A percentile compares a stretch with the other conserved stretches of the same genome.
Evolutionary conservation across 441 rosid genomes (phyloP).

Genomic region (Croton laevigatus): DNA sequence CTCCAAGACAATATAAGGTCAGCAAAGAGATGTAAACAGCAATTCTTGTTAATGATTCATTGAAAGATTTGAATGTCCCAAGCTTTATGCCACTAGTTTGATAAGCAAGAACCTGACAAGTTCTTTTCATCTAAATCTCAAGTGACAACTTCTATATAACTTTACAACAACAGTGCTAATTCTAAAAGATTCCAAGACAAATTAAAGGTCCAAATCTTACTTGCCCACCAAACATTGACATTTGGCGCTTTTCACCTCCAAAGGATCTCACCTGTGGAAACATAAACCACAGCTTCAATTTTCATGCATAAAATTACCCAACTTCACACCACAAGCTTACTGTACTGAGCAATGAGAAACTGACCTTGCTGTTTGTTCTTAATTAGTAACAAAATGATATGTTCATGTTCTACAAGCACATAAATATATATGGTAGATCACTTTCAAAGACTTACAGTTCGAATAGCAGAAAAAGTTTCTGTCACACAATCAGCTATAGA

Average conservation of each 20-base stretch:
- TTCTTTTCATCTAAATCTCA: conserved; percentile 16
- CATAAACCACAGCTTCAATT: conserved; percentile 18
- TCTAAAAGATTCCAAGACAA: conserved; percentile 4
- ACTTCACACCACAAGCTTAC: conserved; percentile 5
- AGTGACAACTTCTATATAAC: conserved; percentile 9
- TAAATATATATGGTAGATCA: neutral
- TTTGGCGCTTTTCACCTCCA: conserved; percentile 91
- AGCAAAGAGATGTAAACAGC: conserved; percentile 83
- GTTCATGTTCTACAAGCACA: neutral
- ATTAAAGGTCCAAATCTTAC: conserved; percentile 37
- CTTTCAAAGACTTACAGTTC: conserved; percentile 61
- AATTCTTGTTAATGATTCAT: conserved; percentile 87
- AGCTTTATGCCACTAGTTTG: conserved; percentile 88
- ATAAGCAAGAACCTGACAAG: conserved; percentile 74
- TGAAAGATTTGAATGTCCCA: conserved; percentile 80
- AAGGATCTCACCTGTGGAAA: conserved; percentile 83
- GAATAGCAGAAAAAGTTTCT: conserved; percentile 92
- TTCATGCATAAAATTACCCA: conserved; percentile 6
- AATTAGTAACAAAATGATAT: neutral
- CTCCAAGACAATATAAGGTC: conserved; percentile 89
- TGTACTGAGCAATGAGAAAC: conserved; percentile 10
- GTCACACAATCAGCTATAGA: conserved; percentile 87
- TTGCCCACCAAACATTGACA: conserved; percentile 79
- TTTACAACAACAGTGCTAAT: neutral
- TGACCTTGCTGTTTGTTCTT: neutral